phyloP scores from a whole-genome alignment of 2,329 filamentous ascomycete species.

The Colletotrichum sp. region DNA sequence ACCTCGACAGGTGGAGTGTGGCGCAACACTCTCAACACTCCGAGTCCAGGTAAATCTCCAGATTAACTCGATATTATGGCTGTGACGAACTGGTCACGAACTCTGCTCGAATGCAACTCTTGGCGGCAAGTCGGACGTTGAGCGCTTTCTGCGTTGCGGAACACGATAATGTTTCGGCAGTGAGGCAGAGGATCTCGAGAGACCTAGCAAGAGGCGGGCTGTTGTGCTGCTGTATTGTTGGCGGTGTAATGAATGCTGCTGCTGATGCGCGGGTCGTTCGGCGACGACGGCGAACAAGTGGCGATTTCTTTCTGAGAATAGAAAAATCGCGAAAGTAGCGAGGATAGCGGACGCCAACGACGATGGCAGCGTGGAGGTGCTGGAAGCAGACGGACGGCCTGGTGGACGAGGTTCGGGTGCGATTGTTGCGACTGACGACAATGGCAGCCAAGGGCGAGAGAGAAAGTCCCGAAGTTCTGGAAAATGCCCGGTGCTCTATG shows the following conservation, averaged over 20 bases:
- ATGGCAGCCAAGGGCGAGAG: conserved; percentile 1
- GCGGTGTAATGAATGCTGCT: background rate
- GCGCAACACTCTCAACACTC: background rate
- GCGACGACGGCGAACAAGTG: conserved; percentile 1
- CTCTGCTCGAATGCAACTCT: background rate
- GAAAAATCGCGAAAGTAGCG: background rate
- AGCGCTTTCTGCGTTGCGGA: background rate
- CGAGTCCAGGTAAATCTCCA: background rate
- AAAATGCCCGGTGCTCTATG: background rate
- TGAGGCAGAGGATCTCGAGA: background rate
- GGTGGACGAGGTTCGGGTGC: background rate
- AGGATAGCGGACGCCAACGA: background rate
- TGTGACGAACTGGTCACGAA: background rate
- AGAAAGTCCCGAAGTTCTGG: background rate
- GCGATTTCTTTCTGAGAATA: background rate
- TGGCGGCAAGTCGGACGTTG: background rate
- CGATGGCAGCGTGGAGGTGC: background rate
- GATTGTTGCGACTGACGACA: conserved; percentile 7
- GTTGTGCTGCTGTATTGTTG: background rate
- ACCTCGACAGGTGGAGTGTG: conserved; percentile 5
- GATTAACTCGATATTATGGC: background rate
- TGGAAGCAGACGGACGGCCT: background rate
- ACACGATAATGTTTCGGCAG: background rate
- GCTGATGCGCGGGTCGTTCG: background rate
- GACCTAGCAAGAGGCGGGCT: background rate